Evolutionary conservation across 2,329 filamentous ascomycete genomes (phyloP), one percentile per base, ranked within the genome.

Genomic region (Sarocladium oryzae): DNA sequence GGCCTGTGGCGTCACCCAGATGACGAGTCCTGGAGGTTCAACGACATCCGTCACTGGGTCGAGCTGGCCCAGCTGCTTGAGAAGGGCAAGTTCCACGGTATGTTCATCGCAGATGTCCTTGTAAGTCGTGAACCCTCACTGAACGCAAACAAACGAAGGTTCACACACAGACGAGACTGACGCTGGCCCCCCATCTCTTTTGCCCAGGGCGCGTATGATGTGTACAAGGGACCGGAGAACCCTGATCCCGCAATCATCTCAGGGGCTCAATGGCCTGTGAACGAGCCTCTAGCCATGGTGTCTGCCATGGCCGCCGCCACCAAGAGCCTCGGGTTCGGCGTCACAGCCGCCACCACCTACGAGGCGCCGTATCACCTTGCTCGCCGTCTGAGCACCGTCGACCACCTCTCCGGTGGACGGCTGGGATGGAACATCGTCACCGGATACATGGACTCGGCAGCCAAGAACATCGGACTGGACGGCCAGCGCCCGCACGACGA

Each of bases 181-280:
- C 49, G 52, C 2, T 53, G 35, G 16, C 41, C 55, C 32, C 9
- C 3, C 11, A 10, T 2, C 24, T 64, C 28, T 3, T n/a, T 6
- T 18, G 26, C 16, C 20, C 21, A 48, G 64, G 81, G 80, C 3
- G 81, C 81, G 5, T 86, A 87, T 60, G 84, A 88, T 67, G 82
- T 87, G 4, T 88, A 86, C 65, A 80, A 81, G 53, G 77, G 81
- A 0, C 79, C 79, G 10, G 54, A 54, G 9, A 66, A 64, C 1
- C 65, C 70, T 3, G 74, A 77, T 2, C 77, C 83, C 0, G 79
- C 82, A 0, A 76, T 85, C 46, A 63, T 73, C 1, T 79, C 81
- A 0, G 84, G 81, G 1, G 81, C 83, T 0, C 84, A 88, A 63
- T 87, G 81, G 76, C 84, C 84, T 0, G 80, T 86, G n/a, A 86